Conservation (phyloP, 768 basidiomycete genomes). For the Tulasnella sp. region DNA sequence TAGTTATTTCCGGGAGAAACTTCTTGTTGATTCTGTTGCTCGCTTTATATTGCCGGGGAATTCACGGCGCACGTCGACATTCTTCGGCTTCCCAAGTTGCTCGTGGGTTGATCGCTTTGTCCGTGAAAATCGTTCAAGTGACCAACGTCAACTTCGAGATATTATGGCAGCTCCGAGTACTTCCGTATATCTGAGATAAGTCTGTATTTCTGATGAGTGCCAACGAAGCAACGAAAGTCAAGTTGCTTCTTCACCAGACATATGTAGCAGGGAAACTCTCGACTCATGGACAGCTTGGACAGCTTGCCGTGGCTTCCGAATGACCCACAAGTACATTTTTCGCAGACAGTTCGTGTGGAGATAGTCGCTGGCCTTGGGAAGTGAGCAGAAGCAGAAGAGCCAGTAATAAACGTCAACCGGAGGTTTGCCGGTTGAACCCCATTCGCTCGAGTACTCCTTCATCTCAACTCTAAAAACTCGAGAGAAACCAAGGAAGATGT, state of each 20-base stretch:
- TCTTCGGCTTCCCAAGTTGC: background rate
- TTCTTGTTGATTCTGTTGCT: too few species aligned
- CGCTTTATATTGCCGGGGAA: too few species aligned
- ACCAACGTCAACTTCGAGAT: background rate
- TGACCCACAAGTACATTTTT: background rate
- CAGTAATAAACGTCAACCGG: background rate
- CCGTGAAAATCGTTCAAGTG: background rate
- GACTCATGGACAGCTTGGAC: background rate
- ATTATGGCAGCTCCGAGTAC: background rate
- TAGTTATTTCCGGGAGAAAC: too few species aligned
- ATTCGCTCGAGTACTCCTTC: too few species aligned
- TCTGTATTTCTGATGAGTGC: background rate
- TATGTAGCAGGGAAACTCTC: background rate
- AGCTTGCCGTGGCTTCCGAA: background rate
- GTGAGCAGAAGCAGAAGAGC: background rate
- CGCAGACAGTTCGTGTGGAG: background rate
- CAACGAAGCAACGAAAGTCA: background rate
- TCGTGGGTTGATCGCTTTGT: background rate
- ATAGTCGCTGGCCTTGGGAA: background rate
- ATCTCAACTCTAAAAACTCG: too few species aligned
- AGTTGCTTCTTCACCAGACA: background rate
- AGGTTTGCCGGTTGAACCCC: background rate
- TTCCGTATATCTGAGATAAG: background rate
- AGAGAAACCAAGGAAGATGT: too few species aligned
- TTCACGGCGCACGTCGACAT: too few species aligned